These are phyloP conservation scores for Platismatia glauca DNA, from an alignment of 495 filamentous ascomycete genomes.

Conservation along the genomic window DNA sequence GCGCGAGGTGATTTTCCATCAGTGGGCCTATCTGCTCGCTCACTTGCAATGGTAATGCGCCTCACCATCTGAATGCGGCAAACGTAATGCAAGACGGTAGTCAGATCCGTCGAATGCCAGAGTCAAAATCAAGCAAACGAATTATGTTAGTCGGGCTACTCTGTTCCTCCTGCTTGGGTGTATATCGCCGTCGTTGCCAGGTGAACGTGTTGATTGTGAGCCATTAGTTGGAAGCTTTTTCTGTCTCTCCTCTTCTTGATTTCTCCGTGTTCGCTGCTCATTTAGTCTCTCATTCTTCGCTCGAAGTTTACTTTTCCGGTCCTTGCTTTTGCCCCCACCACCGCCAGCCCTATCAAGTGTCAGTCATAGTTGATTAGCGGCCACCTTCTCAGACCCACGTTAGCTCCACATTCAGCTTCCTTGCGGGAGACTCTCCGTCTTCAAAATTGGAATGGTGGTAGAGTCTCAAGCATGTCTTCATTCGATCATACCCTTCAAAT, in stretches of 20 bases:
- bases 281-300: conserved; percentile 82
- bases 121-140: background rate
- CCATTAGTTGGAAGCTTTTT: conserved; percentile 36
- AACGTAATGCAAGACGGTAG: background rate
- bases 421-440: conserved; percentile 44
- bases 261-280: conserved; percentile 58
- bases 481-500: conserved; percentile 78
- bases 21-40: background rate
- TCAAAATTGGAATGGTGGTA: conserved; percentile 83
- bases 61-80: background rate
- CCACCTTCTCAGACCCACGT: conserved; percentile 46
- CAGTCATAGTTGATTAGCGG: background rate
- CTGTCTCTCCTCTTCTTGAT: conserved; percentile 37
- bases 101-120: background rate
- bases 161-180: conserved; percentile 52
- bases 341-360: conserved; percentile 51
- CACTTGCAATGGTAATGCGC: background rate
- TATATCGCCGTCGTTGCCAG: conserved; percentile 36
- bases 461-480: conserved; percentile 85
- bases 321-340: conserved; percentile 70
- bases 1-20: background rate
- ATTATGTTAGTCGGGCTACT: conserved; percentile 25
- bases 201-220: conserved; percentile 21
- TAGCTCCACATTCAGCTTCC: conserved; percentile 87
- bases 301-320: conserved; percentile 64